These are phyloP conservation scores for Amanita molliuscula DNA, from an alignment of 768 basidiomycete genomes.

Conservation along the genomic window DNA sequence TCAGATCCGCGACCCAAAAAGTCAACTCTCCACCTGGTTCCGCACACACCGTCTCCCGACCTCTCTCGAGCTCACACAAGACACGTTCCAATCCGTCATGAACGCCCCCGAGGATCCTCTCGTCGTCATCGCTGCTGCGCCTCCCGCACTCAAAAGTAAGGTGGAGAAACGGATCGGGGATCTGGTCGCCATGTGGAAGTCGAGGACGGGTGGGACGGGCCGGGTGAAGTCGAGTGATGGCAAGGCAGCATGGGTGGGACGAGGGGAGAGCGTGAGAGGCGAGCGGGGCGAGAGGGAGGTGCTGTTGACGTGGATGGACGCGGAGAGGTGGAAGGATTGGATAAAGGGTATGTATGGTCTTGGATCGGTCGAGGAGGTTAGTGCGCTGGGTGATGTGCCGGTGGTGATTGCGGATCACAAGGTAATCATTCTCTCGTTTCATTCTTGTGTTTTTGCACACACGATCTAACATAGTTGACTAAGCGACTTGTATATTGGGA, in stretches of 20 bases:
- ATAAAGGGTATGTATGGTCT: conserved; percentile 88
- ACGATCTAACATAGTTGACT: neutral
- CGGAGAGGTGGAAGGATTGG: conserved; percentile 77
- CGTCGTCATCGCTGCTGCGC: conserved; percentile 64
- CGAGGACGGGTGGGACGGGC: conserved; percentile 28
- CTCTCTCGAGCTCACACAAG: conserved; percentile 61
- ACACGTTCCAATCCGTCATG: conserved; percentile 82
- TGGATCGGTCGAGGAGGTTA: conserved; percentile 13
- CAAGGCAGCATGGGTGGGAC: neutral
- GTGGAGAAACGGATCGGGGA: conserved; percentile 39
- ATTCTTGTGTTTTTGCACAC: neutral
- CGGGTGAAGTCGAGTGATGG: conserved; percentile 18
- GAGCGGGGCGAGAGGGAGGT: conserved; percentile 33
- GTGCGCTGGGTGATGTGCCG: conserved; percentile 25
- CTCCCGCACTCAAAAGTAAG: conserved; percentile 21
- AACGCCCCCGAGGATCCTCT: conserved; percentile 64
- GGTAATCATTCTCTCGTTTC: conserved; percentile 33
- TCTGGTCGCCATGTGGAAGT: conserved; percentile 52
- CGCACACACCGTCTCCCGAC: conserved; percentile 63
- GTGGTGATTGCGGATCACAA: conserved; percentile 78
- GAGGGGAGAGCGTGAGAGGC: neutral
- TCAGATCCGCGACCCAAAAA: neutral
- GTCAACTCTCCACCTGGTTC: conserved; percentile 45
- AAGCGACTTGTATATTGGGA: conserved; percentile 75
- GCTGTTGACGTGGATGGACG: conserved; percentile 88